A percentile compares a stretch with the other conserved stretches of the same genome.
Conservation (phyloP, 495 filamentous ascomycete genomes). For the Neurospora discreta region DNA sequence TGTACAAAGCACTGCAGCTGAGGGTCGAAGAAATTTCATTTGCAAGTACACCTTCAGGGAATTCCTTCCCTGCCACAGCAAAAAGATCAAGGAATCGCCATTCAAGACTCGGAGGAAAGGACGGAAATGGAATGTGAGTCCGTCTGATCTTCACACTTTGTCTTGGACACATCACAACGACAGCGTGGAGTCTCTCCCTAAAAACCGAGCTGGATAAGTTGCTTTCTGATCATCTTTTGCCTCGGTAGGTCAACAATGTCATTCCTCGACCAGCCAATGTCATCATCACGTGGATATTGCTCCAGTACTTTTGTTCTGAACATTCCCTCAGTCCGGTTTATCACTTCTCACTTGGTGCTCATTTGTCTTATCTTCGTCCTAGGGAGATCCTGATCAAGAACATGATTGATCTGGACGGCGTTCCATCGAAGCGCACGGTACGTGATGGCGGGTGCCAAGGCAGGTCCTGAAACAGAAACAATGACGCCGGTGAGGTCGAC, state of each 20-base stretch:
- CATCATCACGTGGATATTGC: constrained; percentile 2
- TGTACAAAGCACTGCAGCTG: too few relatives aligned
- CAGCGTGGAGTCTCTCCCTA: not conserved
- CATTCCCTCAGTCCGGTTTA: not conserved
- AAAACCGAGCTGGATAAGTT: not conserved
- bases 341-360: not conserved
- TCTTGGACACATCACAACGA: not conserved
- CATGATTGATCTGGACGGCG: constrained; percentile 1
- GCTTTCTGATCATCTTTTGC: not conserved
- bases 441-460: constrained; percentile 6
- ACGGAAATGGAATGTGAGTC: not conserved
- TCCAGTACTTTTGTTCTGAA: constrained; percentile 1
- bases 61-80: not conserved
- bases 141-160: not conserved
- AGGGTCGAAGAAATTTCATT: too few relatives aligned
- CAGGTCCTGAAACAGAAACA: constrained; percentile 10
- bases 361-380: not conserved
- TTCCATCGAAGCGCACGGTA: not conserved
- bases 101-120: not conserved
- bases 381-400: constrained; percentile 1
- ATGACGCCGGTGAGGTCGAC: not conserved
- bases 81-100: not conserved
- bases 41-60: not conserved
- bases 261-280: not conserved
- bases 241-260: not conserved